These are phyloP conservation scores for Capronia coronata DNA, from an alignment of 2,329 filamentous ascomycete genomes.

Conservation along the genomic window DNA sequence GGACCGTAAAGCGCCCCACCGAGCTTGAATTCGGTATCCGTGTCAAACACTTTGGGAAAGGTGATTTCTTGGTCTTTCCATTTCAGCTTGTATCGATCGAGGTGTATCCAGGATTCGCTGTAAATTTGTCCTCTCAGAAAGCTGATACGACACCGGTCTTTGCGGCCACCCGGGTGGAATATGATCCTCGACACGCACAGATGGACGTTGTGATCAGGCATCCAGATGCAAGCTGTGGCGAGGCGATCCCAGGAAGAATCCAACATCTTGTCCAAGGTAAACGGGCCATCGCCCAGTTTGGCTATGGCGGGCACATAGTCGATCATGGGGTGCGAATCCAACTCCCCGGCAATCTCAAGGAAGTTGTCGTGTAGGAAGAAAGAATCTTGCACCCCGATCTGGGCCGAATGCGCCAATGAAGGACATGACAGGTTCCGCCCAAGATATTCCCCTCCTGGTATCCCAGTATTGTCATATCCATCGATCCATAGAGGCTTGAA, in stretches of 20 bases:
- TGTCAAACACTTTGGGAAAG: slow-evolving; percentile 24
- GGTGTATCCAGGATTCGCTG: slow-evolving; percentile 22
- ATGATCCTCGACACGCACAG: slow-evolving; percentile 17
- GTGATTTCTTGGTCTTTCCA: slow-evolving; percentile 20
- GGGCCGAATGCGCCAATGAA: slow-evolving; percentile 5
- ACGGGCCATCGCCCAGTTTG: not conserved
- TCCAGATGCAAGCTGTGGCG: slow-evolving; percentile 17
- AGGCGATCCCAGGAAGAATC: slow-evolving; percentile 12
- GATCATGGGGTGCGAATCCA: slow-evolving; percentile 10
- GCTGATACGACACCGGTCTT: slow-evolving; percentile 23
- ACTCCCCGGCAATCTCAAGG: slow-evolving; percentile 9
- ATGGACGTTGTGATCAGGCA: slow-evolving; percentile 14
- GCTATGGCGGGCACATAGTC: slow-evolving; percentile 3
- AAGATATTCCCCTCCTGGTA: slow-evolving; percentile 6
- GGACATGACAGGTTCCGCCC: slow-evolving; percentile 5
- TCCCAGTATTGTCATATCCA: slow-evolving; percentile 6
- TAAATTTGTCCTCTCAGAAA: slow-evolving; percentile 26
- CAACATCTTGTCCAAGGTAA: slow-evolving; percentile 1
- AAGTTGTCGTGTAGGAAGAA: slow-evolving; percentile 28
- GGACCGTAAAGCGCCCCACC: slow-evolving; percentile 20
- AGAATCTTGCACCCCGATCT: slow-evolving; percentile 14
- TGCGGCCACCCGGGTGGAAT: slow-evolving; percentile 13
- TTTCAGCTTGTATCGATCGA: slow-evolving; percentile 20
- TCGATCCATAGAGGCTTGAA: not conserved
- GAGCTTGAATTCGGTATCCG: slow-evolving; percentile 13